phyloP scores from a whole-genome alignment of 495 filamentous ascomycete genomes.

The Hyaloscypha finlandica region DNA sequence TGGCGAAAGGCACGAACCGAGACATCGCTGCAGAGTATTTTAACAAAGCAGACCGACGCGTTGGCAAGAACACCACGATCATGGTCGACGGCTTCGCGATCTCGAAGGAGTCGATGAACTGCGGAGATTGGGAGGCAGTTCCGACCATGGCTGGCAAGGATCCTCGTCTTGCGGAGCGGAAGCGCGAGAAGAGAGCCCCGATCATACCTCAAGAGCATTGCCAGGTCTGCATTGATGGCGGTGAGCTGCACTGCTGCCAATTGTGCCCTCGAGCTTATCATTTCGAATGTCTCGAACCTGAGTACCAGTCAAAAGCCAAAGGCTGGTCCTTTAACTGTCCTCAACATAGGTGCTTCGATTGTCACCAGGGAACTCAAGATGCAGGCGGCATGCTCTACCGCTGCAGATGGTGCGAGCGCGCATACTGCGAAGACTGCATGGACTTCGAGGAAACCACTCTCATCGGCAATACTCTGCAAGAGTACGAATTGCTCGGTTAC shows the following conservation, averaged over 20 bases:
- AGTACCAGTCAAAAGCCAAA: constrained; percentile 40
- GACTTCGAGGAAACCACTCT: constrained; percentile 54
- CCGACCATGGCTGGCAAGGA: constrained; percentile 59
- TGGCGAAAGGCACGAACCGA: constrained; percentile 34
- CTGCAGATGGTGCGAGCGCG: constrained; percentile 57
- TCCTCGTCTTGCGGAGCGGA: constrained; percentile 48
- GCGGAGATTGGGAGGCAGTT: constrained; percentile 57
- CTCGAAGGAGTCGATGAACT: constrained; percentile 58
- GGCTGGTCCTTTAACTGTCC: constrained; percentile 53
- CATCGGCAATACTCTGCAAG: constrained; percentile 51
- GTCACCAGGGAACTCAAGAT: constrained; percentile 53
- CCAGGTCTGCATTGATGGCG: constrained; percentile 55
- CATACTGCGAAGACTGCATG: constrained; percentile 64
- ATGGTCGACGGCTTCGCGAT: constrained; percentile 61
- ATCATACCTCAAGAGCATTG: constrained; percentile 58
- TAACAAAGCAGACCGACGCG: constrained; percentile 48
- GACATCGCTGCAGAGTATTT: constrained; percentile 46
- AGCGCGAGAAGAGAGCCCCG: constrained; percentile 42
- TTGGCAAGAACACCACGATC: constrained; percentile 61
- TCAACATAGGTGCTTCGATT: constrained; percentile 60
- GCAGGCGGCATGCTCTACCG: constrained; percentile 62
- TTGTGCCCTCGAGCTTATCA: constrained; percentile 62
- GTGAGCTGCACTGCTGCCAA: constrained; percentile 49
- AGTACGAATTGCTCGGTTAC: constrained; percentile 53
- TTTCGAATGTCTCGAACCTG: constrained; percentile 47